phyloP scores from a whole-genome alignment of 192 early-diverging fungal species.

The Backusella circina region DNA sequence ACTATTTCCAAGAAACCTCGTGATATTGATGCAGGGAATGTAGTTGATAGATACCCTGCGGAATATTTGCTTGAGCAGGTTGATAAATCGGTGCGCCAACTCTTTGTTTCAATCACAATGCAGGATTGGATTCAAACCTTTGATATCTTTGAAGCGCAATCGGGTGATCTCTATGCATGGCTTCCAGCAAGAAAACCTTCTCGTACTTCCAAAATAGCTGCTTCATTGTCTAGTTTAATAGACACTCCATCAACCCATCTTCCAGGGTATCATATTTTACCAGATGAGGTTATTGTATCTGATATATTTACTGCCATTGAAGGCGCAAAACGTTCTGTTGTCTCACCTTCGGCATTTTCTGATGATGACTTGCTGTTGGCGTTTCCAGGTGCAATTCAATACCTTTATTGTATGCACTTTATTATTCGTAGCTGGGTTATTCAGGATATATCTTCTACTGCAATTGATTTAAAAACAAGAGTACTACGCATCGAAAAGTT shows the following conservation, averaged over 20 bases:
- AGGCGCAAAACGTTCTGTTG: slow-evolving; percentile 43
- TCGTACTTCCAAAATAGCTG: slow-evolving; percentile 1
- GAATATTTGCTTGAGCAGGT: slow-evolving; percentile 28
- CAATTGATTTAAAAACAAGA: slow-evolving; percentile 46
- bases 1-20: slow-evolving; percentile 21
- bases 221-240: slow-evolving; percentile 1
- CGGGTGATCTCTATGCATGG: slow-evolving; percentile 43
- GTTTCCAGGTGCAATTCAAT: slow-evolving; percentile 64
- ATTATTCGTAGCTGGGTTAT: slow-evolving; percentile 68
- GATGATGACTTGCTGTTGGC: slow-evolving; percentile 53
- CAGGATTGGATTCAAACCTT: slow-evolving; percentile 50
- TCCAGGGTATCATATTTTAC: slow-evolving; percentile 15
- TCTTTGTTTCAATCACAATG: slow-evolving; percentile 32
- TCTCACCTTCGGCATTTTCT: slow-evolving; percentile 39
- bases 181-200: slow-evolving; percentile 32
- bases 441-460: slow-evolving; percentile 49
- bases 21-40: slow-evolving; percentile 5
- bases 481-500: slow-evolving; percentile 57
- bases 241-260: slow-evolving; percentile 7
- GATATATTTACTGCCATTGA: slow-evolving; percentile 65
- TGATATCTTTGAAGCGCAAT: slow-evolving; percentile 47
- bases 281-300: slow-evolving; percentile 61
- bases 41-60: slow-evolving; percentile 28
- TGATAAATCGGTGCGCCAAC: slow-evolving; percentile 29
- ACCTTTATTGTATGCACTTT: slow-evolving; percentile 61